Conservation (phyloP, 1,139 yeast species). For the Zygoascus hellenicus region DNA sequence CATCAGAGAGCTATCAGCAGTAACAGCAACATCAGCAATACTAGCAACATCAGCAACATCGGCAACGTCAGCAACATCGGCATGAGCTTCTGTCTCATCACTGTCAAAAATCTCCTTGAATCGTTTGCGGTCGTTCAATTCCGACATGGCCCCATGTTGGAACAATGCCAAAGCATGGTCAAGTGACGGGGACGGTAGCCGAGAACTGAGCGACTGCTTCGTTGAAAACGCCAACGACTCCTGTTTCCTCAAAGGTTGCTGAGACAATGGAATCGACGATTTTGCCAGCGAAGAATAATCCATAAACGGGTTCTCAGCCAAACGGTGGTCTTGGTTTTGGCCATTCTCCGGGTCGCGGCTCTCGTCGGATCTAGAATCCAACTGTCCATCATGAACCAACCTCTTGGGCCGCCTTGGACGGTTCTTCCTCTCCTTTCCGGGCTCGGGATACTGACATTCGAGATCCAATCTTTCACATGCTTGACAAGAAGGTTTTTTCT, state of each 20-base stretch:
- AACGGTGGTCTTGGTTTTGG: too few species aligned
- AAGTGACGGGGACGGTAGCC: neutral
- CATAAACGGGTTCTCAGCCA: too few species aligned
- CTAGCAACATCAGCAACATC: neutral
- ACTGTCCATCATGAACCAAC: too few species aligned
- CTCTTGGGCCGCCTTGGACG: slow-evolving; percentile 21
- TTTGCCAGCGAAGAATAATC: too few species aligned
- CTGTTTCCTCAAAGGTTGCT: too few species aligned
- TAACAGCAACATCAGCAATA: neutral
- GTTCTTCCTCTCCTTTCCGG: slow-evolving; percentile 45
- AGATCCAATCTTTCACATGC: slow-evolving; percentile 54
- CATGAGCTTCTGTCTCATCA: neutral
- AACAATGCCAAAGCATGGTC: neutral
- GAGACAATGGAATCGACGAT: too few species aligned
- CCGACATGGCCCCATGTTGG: neutral
- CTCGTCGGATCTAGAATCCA: too few species aligned
- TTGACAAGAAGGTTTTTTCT: slow-evolving; percentile 51
- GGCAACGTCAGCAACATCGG: neutral
- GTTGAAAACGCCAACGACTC: too few species aligned
- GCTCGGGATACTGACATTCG: slow-evolving; percentile 50
- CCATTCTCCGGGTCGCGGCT: too few species aligned
- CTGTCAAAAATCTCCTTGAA: neutral
- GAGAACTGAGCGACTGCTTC: neutral
- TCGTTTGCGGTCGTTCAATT: neutral
- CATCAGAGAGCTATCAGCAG: too few species aligned